Conservation (phyloP, 768 basidiomycete species). For the Boletus speciosus region DNA sequence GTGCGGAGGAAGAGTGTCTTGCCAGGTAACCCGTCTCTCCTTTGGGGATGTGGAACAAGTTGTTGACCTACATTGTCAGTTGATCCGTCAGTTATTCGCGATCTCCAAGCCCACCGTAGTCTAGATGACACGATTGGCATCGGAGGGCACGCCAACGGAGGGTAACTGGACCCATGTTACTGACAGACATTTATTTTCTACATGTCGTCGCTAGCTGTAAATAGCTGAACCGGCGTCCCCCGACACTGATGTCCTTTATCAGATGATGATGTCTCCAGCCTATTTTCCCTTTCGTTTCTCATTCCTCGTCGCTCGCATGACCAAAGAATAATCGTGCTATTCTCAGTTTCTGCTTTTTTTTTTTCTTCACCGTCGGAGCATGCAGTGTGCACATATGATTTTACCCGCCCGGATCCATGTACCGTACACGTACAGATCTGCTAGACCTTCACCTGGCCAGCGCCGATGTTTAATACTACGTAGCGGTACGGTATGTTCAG, state of each 20-base stretch:
- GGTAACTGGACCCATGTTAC: slow-evolving; percentile 15
- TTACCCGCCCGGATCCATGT: slow-evolving; percentile 16
- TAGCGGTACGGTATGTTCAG: neutral
- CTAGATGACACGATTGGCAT: slow-evolving; percentile 53
- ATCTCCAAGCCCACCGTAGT: slow-evolving; percentile 84
- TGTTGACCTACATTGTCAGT: slow-evolving; percentile 44
- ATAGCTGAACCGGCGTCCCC: slow-evolving; percentile 14
- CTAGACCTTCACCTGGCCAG: slow-evolving; percentile 22
- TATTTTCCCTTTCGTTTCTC: slow-evolving; percentile 14
- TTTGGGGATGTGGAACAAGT: slow-evolving; percentile 1
- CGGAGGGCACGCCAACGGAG: slow-evolving; percentile 31
- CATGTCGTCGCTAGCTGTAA: slow-evolving; percentile 23
- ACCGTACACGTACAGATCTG: slow-evolving; percentile 26
- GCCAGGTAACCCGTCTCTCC: slow-evolving; percentile 54
- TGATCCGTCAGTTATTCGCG: slow-evolving; percentile 84
- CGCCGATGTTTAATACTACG: slow-evolving; percentile 7
- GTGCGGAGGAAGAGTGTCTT: slow-evolving; percentile 93
- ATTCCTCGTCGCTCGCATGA: slow-evolving; percentile 17
- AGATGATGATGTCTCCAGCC: slow-evolving; percentile 24
- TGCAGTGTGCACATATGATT: slow-evolving; percentile 28
- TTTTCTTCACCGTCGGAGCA: slow-evolving; percentile 17
- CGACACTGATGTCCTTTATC: slow-evolving; percentile 26
- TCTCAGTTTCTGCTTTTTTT: slow-evolving; percentile 9
- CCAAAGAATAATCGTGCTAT: slow-evolving; percentile 14
- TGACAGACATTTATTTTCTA: slow-evolving; percentile 14